Base-by-base conservation (phyloP, 1,284 basidiomycete genomes). In the Chiua sp. region DNA sequence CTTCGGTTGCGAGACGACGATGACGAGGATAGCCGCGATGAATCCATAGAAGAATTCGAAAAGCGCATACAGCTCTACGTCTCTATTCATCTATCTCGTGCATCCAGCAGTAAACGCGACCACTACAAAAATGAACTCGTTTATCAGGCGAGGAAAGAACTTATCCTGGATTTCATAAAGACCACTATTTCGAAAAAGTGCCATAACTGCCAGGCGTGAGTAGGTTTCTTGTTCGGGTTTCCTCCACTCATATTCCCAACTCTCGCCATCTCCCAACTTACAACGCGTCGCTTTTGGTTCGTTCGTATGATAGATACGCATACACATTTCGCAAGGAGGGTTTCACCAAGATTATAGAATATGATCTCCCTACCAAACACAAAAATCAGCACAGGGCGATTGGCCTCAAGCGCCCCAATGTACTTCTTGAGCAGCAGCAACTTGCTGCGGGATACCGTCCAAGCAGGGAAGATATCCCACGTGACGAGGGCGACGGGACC, bases 241-340 rank as follows among this genome's bases (percentile, higher is more conserved):
- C 56, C 32, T 39, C 3, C 28, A 5, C 47, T 68, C 47, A 67
- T 42, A n/a, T 20, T 39, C 37, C 7, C 37, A 3, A 20, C 37
- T 2, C 18, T 39, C 8, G 37, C 18, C 18, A 18, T 39, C 37
- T 39, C 37, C 37, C 37, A 39, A 18, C 37, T 12, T 16, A n/a
- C 16, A 15, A 39, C 18, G 37, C 37, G 37, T 20, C 6, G 3
- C 37, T 18, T 35, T 33, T 11, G 33, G 16, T 18, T 16, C 35
- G 12, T 7, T 52, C 7, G 33, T 46, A 35, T 53, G 39, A 62
- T 56, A 97, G 95, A n/a, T 79, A 85, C 69, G 88, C 84, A 3
- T 94, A 94, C 71, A 92, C 93, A 0, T 93, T 94, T 77, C 90
- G 96, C 60, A 98, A 96, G 75, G 98, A 99, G 73, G 95, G 94